These are phyloP conservation scores for Pichia sp. DNA, from an alignment of 1,139 yeast genomes.

Conservation along the genomic window DNA sequence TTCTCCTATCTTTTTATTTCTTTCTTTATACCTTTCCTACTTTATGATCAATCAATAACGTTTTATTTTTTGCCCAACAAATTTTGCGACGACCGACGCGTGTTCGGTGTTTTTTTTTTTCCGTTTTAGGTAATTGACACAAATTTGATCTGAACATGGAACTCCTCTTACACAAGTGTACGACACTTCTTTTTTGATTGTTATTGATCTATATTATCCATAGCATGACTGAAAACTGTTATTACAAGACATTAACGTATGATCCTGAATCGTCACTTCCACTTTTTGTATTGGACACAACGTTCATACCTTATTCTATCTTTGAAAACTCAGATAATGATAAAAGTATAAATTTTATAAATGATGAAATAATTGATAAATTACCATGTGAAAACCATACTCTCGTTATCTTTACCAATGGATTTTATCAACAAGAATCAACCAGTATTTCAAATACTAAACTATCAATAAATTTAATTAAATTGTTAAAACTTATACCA, in stretches of 20 bases:
- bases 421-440: constrained; percentile 17
- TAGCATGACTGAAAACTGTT: constrained; percentile 15
- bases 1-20: not conserved
- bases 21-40: not conserved
- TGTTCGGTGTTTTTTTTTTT: not conserved
- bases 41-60: not conserved
- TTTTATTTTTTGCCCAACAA: not conserved
- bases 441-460: constrained; percentile 12
- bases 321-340: not conserved
- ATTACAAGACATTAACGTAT: constrained; percentile 19
- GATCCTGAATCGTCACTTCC: constrained; percentile 26
- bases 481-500: constrained; percentile 66
- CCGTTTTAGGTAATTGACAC: not conserved
- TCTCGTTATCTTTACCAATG: constrained; percentile 26
- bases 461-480: constrained; percentile 35
- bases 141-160: not conserved
- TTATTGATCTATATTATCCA: not conserved
- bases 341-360: constrained; percentile 10
- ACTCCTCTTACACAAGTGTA: not conserved
- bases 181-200: not conserved
- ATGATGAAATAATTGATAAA: constrained; percentile 11
- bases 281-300: constrained; percentile 26
- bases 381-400: constrained; percentile 22
- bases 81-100: not conserved
- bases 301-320: constrained; percentile 22